Percentiles rank a stretch among this genome's conserved stretches.
Evolutionary conservation across 371 early-diverging fungal species (phyloP).

Genomic region (Choanephora cucurbitarum): DNA sequence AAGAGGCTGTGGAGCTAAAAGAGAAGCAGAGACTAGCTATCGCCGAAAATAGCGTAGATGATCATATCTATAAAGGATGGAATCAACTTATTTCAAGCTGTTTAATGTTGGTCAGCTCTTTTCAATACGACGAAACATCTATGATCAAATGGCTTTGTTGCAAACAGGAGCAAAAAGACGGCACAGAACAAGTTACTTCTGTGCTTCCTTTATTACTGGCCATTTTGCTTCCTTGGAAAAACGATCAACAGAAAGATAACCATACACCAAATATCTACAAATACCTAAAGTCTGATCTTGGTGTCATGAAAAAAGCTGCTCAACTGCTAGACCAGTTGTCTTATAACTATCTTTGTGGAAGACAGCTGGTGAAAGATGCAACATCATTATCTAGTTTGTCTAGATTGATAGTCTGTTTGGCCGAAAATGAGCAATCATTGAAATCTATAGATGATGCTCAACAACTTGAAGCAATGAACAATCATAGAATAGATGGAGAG

Average conservation of each 20-base stretch:
- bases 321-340: constrained; percentile 19
- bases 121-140: constrained; percentile 28
- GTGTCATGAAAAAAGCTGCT: constrained; percentile 13
- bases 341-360: constrained; percentile 10
- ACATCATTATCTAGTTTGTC: constrained; percentile 50
- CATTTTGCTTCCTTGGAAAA: constrained; percentile 16
- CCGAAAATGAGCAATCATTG: neutral
- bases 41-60: neutral
- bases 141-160: constrained; percentile 31
- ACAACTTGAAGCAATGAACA: neutral
- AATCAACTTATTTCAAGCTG: constrained; percentile 25
- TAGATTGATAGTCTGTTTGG: neutral
- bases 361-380: constrained; percentile 56
- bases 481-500: neutral
- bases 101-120: constrained; percentile 28
- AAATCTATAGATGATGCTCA: too few relatives aligned
- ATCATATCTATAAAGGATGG: constrained; percentile 15
- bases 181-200: constrained; percentile 1
- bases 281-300: constrained; percentile 6
- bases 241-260: neutral
- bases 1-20: constrained; percentile 12
- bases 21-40: neutral
- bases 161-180: constrained; percentile 1
- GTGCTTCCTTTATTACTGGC: constrained; percentile 11
- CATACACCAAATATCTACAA: neutral